Conservation (phyloP, 768 basidiomycete genomes). For the Macrolepiota dolichaula region DNA sequence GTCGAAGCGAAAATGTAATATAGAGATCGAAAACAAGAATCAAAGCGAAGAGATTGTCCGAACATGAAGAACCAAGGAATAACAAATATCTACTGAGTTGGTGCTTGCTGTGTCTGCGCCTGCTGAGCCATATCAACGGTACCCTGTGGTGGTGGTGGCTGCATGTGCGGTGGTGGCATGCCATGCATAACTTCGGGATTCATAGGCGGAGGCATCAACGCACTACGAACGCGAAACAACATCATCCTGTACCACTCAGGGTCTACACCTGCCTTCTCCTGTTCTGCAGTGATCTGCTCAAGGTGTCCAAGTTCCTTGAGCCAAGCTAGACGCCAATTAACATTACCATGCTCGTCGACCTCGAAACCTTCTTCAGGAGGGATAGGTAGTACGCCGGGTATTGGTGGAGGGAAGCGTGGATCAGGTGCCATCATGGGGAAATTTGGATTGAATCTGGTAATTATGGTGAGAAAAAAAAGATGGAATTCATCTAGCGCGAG, state of each 20-base stretch:
- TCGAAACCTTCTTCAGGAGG: slow-evolving; percentile 64
- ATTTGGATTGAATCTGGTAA: slow-evolving; percentile 66
- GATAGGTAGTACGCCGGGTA: slow-evolving; percentile 54
- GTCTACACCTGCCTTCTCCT: slow-evolving; percentile 78
- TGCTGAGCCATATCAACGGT: slow-evolving; percentile 38
- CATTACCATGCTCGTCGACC: slow-evolving; percentile 73
- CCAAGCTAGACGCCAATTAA: slow-evolving; percentile 79
- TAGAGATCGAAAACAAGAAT: not conserved
- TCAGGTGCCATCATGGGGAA: slow-evolving; percentile 66
- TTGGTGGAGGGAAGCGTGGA: slow-evolving; percentile 51
- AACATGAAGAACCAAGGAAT: not conserved
- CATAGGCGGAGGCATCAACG: slow-evolving; percentile 59
- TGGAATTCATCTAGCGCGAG: not conserved
- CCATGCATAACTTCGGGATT: slow-evolving; percentile 51
- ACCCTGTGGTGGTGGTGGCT: slow-evolving; percentile 33
- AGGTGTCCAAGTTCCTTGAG: slow-evolving; percentile 75
- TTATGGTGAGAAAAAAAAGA: slow-evolving; percentile 14
- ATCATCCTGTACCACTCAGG: slow-evolving; percentile 88
- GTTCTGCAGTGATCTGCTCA: slow-evolving; percentile 73
- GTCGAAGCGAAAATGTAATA: slow-evolving; percentile 1
- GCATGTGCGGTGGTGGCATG: slow-evolving; percentile 36
- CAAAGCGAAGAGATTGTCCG: not conserved
- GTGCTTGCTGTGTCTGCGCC: slow-evolving; percentile 24
- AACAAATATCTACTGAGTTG: slow-evolving; percentile 24
- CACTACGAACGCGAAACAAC: slow-evolving; percentile 72